Conservation (phyloP, 2,329 filamentous ascomycete genomes). For the Botryosphaeria agaves region DNA sequence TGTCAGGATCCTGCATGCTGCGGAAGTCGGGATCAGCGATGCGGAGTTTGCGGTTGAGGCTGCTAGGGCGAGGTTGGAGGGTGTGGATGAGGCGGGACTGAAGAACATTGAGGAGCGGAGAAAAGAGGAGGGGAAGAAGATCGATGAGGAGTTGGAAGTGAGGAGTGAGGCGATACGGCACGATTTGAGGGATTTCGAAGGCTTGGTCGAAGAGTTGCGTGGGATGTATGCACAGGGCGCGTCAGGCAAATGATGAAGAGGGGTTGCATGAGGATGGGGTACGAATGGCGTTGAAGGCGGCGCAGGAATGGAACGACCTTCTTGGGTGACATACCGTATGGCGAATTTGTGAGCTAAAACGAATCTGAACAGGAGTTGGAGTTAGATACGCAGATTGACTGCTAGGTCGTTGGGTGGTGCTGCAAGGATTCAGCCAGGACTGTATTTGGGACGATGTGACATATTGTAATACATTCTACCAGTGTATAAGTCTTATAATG, state of each 20-base stretch:
- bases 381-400: too few species aligned
- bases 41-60: slow-evolving; percentile 36
- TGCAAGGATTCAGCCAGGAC: too few species aligned
- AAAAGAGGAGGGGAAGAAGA: slow-evolving; percentile 28
- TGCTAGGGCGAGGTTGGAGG: slow-evolving; percentile 30
- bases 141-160: slow-evolving; percentile 22
- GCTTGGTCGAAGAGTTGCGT: slow-evolving; percentile 15
- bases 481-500: too few species aligned
- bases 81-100: slow-evolving; percentile 23
- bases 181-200: slow-evolving; percentile 14
- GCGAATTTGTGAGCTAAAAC: too few species aligned
- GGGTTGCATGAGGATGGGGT: slow-evolving; percentile 30
- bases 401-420: too few species aligned
- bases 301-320: slow-evolving; percentile 34
- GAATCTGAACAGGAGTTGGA: too few species aligned
- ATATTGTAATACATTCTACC: too few species aligned
- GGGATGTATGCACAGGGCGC: slow-evolving; percentile 9
- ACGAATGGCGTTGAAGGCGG: slow-evolving; percentile 32
- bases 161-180: slow-evolving; percentile 20
- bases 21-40: slow-evolving; percentile 32
- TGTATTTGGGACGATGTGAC: too few species aligned
- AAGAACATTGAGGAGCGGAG: slow-evolving; percentile 26
- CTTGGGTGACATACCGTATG: neutral
- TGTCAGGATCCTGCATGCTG: slow-evolving; percentile 25
- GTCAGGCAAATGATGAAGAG: too few species aligned